Base-by-base conservation (phyloP, 192 early-diverging fungal genomes). In the Linderina pennispora region DNA sequence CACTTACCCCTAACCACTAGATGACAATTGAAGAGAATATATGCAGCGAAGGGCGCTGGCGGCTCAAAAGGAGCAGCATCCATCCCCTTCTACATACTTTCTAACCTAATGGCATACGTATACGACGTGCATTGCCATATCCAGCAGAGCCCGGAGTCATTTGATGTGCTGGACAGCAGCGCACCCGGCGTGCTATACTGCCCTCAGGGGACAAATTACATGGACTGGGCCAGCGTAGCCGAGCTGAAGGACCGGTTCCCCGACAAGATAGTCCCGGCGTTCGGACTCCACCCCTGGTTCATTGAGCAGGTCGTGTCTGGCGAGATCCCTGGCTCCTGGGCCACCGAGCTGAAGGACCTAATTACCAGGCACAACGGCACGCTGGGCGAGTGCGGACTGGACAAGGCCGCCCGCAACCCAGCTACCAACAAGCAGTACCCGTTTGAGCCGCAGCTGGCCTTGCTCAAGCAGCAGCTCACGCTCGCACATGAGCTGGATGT, bases 391-490 rank as follows among this genome's bases (percentile, higher is more conserved):
- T 67, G 62, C 28, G 71, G 71, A 20, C 55, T 74, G 18, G 71
- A 74, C 36, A 74, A 67, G 39, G 48, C 34, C 10, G 71, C 71
- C 11, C 59, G 58, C 10, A 63, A 42, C 48, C 50, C 55, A 16
- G 24, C 19, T 9, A 63, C 64, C 9, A 22, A 38, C 19, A 38
- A 48, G n/a, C 10, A 23, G 16, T 62, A 63, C 17, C 55, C 71
- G 13, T 44, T 74, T 26, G 64, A 54, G 24, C 48, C 50, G 6
- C 71, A 74, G 55, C 40, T 62, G 1, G 15, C 26, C 4, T 11
- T 87, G 11, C 77, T 92, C 4, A 64, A 75, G 8, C 55, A 58
- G 24, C 93, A 97, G 58, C 54, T 90, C 8, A 62, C 75, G 19
- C 48, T 97, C 18, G 91, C 90, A 3, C 73, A 75, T 15, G 76